Evolutionary conservation across 495 filamentous ascomycete species (phyloP).

Genomic region (Zalerion maritima): DNA sequence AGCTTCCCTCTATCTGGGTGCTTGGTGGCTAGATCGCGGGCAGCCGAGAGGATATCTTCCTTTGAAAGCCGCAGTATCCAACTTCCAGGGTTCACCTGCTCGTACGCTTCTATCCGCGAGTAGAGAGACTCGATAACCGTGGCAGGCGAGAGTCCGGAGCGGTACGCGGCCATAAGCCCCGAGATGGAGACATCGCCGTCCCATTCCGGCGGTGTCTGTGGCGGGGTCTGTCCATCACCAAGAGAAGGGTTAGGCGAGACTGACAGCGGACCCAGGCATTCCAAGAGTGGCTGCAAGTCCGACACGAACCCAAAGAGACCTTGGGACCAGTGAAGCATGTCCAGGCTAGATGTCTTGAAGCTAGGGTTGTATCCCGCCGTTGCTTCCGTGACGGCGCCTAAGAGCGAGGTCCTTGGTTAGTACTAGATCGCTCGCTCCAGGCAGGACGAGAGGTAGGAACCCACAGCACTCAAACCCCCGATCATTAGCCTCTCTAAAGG

Average conservation of each 20-base stretch:
- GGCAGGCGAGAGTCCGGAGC: constrained; percentile 26
- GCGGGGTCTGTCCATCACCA: constrained; percentile 9
- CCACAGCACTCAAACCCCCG: constrained; percentile 57
- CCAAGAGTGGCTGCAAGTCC: constrained; percentile 18
- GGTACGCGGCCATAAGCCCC: constrained; percentile 22
- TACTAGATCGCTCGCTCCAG: neutral
- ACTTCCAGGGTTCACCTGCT: constrained; percentile 32
- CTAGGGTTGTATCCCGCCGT: constrained; percentile 27
- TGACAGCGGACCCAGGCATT: constrained; percentile 10
- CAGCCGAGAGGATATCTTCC: constrained; percentile 25
- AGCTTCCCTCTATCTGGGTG: constrained; percentile 33
- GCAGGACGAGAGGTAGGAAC: constrained; percentile 9
- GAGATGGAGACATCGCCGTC: constrained; percentile 25
- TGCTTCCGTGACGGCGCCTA: constrained; percentile 28
- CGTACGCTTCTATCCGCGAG: constrained; percentile 27
- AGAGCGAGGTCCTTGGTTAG: no score
- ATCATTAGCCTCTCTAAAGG: constrained; percentile 57
- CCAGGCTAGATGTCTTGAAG: constrained; percentile 25
- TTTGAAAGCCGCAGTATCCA: constrained; percentile 36
- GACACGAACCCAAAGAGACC: constrained; percentile 37
- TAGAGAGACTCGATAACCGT: constrained; percentile 19
- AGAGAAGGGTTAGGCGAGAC: neutral
- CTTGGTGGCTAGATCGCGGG: constrained; percentile 24
- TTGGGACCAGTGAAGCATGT: constrained; percentile 32
- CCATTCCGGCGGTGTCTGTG: constrained; percentile 21